phyloP scores from a whole-genome alignment of 1,284 basidiomycete genomes.

The Cutaneotrichosporon mucoides region DNA sequence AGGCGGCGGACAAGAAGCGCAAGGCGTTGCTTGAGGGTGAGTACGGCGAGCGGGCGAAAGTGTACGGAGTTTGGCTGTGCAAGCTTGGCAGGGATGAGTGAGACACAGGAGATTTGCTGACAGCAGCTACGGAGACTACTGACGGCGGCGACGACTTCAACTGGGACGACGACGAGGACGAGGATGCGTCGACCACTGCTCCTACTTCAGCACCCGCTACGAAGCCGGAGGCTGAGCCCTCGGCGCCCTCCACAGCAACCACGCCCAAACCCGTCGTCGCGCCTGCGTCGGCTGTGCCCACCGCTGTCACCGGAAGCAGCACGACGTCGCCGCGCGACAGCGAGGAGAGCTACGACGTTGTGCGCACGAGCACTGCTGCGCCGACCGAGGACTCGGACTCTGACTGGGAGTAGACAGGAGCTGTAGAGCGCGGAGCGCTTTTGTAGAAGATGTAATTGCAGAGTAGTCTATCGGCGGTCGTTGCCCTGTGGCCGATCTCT shows the following conservation, averaged over 20 bases:
- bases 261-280: slow-evolving; percentile 5
- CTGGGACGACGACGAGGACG: slow-evolving; percentile 47
- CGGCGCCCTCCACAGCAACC: slow-evolving; percentile 8
- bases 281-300: slow-evolving; percentile 2
- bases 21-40: slow-evolving; percentile 73
- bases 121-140: slow-evolving; percentile 15
- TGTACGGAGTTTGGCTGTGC: not conserved
- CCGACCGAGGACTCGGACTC: slow-evolving; percentile 46
- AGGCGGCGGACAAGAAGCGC: slow-evolving; percentile 72
- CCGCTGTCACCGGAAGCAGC: slow-evolving; percentile 3
- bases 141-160: slow-evolving; percentile 42
- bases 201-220: not conserved
- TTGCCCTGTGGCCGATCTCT: too few species aligned
- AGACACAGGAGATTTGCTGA: not conserved
- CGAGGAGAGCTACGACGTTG: slow-evolving; percentile 50
- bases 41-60: slow-evolving; percentile 19
- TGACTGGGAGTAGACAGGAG: slow-evolving; percentile 47
- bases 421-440: not conserved
- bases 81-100: not conserved
- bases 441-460: too few species aligned
- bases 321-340: slow-evolving; percentile 46
- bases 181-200: slow-evolving; percentile 5
- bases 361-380: slow-evolving; percentile 34
- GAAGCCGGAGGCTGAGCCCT: slow-evolving; percentile 14
- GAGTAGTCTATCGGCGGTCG: too few species aligned